These are phyloP conservation scores for Acorus calamus DNA, from an alignment of 106 monocot species.

Conservation along the genomic window DNA sequence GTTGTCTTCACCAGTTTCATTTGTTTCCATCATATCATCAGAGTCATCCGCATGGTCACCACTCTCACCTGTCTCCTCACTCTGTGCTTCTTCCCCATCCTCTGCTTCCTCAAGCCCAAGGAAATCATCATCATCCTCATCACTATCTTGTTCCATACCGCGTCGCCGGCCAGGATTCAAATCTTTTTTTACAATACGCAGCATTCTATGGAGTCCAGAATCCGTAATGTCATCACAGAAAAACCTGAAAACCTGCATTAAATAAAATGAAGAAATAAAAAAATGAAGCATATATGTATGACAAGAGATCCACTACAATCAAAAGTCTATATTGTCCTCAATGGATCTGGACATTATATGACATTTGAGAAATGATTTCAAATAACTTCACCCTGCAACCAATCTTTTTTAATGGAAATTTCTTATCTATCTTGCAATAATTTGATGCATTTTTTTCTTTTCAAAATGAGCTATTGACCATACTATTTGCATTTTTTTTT, in stretches of 20 bases:
- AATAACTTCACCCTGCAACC: no score
- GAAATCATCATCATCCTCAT: slow-evolving; percentile 69
- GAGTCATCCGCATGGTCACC: slow-evolving; percentile 24
- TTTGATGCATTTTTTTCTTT: no score
- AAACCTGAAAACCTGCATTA: slow-evolving; percentile 64
- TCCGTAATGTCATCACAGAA: slow-evolving; percentile 72
- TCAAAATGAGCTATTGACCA: no score
- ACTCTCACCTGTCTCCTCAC: slow-evolving; percentile 17
- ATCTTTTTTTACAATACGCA: slow-evolving; percentile 83
- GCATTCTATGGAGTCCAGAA: slow-evolving; percentile 57
- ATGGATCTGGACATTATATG: no score
- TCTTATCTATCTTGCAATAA: no score
- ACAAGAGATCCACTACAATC: no score
- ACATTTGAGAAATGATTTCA: no score
- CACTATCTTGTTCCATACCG: slow-evolving; percentile 21
- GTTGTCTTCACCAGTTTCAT: slow-evolving; percentile 11
- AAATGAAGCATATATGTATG: not conserved
- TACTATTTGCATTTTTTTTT: no score
- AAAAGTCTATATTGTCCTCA: no score
- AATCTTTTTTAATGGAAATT: no score
- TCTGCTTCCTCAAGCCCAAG: slow-evolving; percentile 73
- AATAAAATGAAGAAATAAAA: not conserved
- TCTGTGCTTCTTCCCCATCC: slow-evolving; percentile 33
- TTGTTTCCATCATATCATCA: slow-evolving; percentile 8
- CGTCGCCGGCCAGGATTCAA: slow-evolving; percentile 53